Percentiles rank a stretch among this genome's conserved stretches.
Evolutionary conservation across 163 green algal genomes (phyloP).

Genomic region (Chloroidium sp.): DNA sequence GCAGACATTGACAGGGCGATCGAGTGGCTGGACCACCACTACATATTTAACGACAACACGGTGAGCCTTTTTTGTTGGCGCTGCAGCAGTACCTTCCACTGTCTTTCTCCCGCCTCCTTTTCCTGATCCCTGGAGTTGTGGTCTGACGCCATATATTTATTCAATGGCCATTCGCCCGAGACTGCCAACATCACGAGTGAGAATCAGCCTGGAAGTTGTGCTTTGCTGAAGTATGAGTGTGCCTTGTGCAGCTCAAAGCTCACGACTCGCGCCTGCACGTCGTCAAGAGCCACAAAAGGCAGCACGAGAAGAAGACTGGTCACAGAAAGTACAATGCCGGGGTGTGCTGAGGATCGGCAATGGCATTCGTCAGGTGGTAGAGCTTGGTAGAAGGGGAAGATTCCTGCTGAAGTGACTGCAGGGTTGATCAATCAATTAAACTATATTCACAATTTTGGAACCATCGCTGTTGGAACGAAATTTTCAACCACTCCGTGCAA

Average conservation of each 20-base stretch:
- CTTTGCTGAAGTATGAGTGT: neutral
- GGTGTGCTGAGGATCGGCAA: neutral
- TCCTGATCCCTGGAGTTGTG: too few species aligned
- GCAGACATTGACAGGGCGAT: conserved; percentile 10
- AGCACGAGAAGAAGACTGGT: neutral
- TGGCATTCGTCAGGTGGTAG: too few species aligned
- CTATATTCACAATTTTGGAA: too few species aligned
- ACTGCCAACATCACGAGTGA: neutral
- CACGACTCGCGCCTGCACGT: neutral
- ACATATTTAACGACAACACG: conserved; percentile 18
- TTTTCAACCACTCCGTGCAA: too few species aligned
- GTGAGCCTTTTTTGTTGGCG: neutral
- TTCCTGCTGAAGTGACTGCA: too few species aligned
- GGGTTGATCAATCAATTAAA: too few species aligned
- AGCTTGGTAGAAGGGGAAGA: too few species aligned
- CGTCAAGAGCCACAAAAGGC: neutral
- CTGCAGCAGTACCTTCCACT: too few species aligned
- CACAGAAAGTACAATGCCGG: neutral
- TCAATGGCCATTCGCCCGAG: neutral
- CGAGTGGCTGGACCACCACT: conserved; percentile 36
- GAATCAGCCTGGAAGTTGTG: too few species aligned
- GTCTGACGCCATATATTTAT: neutral
- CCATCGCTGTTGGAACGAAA: too few species aligned
- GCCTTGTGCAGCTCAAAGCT: neutral
- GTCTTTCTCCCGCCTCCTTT: too few species aligned